A percentile compares a stretch with the other conserved stretches of the same genome.
Evolutionary conservation across 148 eudicot genomes (phyloP).

Genomic region (Dysphania ambrosioides): DNA sequence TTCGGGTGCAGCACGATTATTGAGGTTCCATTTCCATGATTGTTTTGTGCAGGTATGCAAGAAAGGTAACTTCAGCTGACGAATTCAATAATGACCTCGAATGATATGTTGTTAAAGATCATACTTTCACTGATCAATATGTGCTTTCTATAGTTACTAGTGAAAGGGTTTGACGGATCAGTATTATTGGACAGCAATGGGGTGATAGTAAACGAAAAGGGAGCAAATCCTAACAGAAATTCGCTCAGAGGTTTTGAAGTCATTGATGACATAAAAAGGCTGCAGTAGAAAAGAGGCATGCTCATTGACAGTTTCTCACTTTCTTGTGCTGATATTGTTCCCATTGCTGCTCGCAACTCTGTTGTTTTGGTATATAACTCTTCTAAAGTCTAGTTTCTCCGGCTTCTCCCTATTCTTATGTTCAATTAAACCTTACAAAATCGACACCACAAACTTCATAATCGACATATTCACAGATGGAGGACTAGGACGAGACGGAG

Average conservation of each 20-base stretch:
- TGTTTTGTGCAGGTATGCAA: slow-evolving; percentile 76
- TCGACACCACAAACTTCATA: too few species aligned
- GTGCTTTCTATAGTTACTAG: not conserved
- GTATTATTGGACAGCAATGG: slow-evolving; percentile 46
- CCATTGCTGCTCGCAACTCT: slow-evolving; percentile 64
- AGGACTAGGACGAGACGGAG: too few species aligned
- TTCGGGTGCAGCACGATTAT: slow-evolving; percentile 61
- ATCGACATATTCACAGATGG: too few species aligned
- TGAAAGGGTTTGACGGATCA: slow-evolving; percentile 69
- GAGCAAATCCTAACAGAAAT: slow-evolving; percentile 49
- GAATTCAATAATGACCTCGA: too few species aligned
- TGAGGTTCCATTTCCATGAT: slow-evolving; percentile 67
- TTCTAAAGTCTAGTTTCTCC: too few species aligned
- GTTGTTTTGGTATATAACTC: slow-evolving; percentile 45
- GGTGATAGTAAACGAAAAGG: slow-evolving; percentile 53
- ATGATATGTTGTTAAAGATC: not conserved
- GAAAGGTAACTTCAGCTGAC: slow-evolving; percentile 19
- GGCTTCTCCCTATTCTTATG: not conserved
- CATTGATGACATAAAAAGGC: slow-evolving; percentile 56
- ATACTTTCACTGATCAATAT: not conserved
- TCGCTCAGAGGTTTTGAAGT: slow-evolving; percentile 57
- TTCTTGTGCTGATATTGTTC: slow-evolving; percentile 76
- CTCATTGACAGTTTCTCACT: slow-evolving; percentile 54
- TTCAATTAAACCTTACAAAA: too few species aligned
- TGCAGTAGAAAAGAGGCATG: slow-evolving; percentile 56